Evolutionary conservation across 1,139 yeast species (phyloP), one percentile per base, ranked within the genome.

Genomic region (Diutina neorugosa): DNA sequence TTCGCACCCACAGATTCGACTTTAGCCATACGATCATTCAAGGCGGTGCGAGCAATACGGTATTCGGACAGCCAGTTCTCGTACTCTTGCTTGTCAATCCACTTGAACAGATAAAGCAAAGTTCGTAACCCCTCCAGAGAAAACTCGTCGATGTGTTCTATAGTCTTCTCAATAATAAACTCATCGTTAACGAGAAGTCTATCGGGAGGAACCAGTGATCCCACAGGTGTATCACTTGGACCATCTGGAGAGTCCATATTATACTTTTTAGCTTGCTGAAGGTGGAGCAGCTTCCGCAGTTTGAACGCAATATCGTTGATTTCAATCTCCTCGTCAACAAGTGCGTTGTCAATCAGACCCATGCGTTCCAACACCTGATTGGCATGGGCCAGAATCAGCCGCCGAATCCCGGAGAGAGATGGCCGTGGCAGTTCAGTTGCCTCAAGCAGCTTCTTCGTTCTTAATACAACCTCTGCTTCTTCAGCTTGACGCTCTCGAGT

Each of bases 51-150:
- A 0, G 98, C 98, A 20, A 75, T 81, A 34, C 78, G 76, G 62
- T 87, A 93, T 18, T 80, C 75, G 42, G 65, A 62, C 19, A 80
- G 76, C 96, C 98, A 93, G 3, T 62, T 61, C 4, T 74, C 75
- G 63, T 86, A 91, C 52, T 80, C 86, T 0, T 68, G 65, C 34
- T 71, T 68, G 51, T 77, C 77, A 44, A 94, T 61, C 84, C 93
- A 87, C 60, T 80, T 81, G 67, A 80, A 89, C 1, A 90, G 84
- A 65, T 90, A 94, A 58, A 94, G 66, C 57, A 93, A 75, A 0
- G 98, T 94, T 63, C 99, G 78, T 56, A 93, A 72, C 1, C 99
- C 98, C 59, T 93, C 98, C 0, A 95, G 85, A 0, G 98, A 90
- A 64, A 91, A 93, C 56, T 88, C 96, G 60, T 93, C 98, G 54